phyloP scores from a whole-genome alignment of 371 early-diverging fungal species.

The Rozella allomycis region DNA sequence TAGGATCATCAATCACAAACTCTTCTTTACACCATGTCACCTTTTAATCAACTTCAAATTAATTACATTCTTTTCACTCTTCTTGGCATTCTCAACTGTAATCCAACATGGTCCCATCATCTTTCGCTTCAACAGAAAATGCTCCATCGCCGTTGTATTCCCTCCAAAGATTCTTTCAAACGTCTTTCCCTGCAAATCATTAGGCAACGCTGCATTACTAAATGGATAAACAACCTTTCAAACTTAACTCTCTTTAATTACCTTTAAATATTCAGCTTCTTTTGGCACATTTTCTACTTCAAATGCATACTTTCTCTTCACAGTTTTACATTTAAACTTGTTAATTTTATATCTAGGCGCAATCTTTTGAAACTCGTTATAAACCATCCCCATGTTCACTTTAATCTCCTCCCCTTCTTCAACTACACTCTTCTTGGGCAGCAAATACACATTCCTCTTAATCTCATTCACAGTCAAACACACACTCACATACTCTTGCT shows the following conservation, averaged over 20 bases:
- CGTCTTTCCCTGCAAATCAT: conserved; percentile 42
- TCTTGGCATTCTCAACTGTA: conserved; percentile 24
- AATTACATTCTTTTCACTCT: conserved; percentile 7
- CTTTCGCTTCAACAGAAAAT: conserved; percentile 69
- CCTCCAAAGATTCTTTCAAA: conserved; percentile 77
- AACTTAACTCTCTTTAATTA: no score
- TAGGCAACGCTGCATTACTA: conserved; percentile 42
- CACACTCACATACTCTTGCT: conserved; percentile 44
- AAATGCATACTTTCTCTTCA: conserved; percentile 73
- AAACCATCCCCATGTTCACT: conserved; percentile 41
- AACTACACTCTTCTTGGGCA: conserved; percentile 42
- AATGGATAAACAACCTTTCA: conserved; percentile 57
- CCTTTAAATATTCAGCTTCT: conserved; percentile 64
- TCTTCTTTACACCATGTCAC: conserved; percentile 76
- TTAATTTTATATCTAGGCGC: conserved; percentile 30
- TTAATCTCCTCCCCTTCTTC: conserved; percentile 34
- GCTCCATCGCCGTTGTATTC: conserved; percentile 69
- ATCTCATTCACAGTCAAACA: conserved; percentile 57
- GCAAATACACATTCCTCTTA: conserved; percentile 60
- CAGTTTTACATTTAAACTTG: conserved; percentile 33
- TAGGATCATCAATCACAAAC: conserved; percentile 40
- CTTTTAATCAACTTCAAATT: conserved; percentile 5
- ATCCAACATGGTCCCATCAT: conserved; percentile 96
- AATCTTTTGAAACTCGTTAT: conserved; percentile 43
- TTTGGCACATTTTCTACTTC: conserved; percentile 62